A percentile compares a stretch with the other conserved stretches of the same genome.
Evolutionary conservation across 139 green algal species (phyloP).

Genomic region (Tetradesmus obliquus): DNA sequence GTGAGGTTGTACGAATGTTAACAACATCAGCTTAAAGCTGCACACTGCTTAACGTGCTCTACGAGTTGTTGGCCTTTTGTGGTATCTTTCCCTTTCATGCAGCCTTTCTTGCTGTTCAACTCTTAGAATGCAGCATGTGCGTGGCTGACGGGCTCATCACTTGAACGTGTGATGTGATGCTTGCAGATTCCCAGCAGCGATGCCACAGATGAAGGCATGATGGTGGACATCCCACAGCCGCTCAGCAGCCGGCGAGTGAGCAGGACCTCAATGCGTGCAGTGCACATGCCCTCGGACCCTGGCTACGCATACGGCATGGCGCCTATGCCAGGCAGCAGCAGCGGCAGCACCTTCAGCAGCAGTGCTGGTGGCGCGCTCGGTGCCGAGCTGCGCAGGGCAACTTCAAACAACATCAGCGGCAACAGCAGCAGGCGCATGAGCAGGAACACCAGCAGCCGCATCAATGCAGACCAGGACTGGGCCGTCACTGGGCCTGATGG

Average conservation of each 20-base stretch:
- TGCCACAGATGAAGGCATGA: conserved; percentile 30
- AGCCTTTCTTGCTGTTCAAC: no score
- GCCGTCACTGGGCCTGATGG: background rate
- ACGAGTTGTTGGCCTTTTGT: no score
- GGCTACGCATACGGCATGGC: background rate
- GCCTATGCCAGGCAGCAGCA: background rate
- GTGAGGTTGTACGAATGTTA: background rate
- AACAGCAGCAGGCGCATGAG: conserved; percentile 9
- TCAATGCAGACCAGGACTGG: conserved; percentile 45
- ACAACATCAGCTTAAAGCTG: no score
- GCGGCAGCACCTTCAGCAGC: background rate
- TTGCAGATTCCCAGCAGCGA: conserved; percentile 15
- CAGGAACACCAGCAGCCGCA: conserved; percentile 6
- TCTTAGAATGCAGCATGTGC: no score
- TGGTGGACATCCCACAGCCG: conserved; percentile 43
- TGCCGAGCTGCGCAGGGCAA: conserved; percentile 3
- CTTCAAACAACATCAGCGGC: background rate
- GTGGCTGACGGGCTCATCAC: no score
- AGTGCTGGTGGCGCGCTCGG: background rate
- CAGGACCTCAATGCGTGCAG: conserved; percentile 6
- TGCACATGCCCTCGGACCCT: conserved; percentile 16
- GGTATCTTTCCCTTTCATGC: no score
- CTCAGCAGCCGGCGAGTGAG: conserved; percentile 32
- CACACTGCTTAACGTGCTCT: no score
- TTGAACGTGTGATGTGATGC: background rate